A percentile compares a stretch with the other conserved stretches of the same genome.
These are phyloP conservation scores for Fusarium oxysporum DNA, from an alignment of 2,329 filamentous ascomycete species.

Conservation along the genomic window DNA sequence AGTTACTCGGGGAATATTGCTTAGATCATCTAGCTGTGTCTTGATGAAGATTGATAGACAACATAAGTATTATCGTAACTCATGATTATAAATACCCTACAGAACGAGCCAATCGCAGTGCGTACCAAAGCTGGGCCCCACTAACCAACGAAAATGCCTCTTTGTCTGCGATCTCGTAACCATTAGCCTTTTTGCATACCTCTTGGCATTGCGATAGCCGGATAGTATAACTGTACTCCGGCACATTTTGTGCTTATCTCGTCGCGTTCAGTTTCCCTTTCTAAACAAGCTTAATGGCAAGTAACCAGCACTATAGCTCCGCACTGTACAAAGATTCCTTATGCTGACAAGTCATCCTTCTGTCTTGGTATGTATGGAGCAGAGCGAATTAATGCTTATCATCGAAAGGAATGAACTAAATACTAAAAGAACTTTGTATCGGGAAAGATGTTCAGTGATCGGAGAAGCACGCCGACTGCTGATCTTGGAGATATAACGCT, in stretches of 20 bases:
- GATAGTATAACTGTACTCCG: neutral
- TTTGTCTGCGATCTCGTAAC: too few species aligned
- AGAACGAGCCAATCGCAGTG: neutral
- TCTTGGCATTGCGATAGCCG: neutral
- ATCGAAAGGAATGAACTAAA: fast-evolving
- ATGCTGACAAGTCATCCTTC: neutral
- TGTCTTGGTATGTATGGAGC: neutral
- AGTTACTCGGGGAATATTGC: too few species aligned
- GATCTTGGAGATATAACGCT: neutral
- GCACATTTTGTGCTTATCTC: neutral
- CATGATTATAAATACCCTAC: too few species aligned
- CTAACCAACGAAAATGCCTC: neutral
- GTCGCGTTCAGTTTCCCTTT: neutral
- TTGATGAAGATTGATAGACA: too few species aligned
- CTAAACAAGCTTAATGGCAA: neutral
- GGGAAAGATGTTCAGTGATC: fast-evolving
- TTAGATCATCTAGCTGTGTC: too few species aligned
- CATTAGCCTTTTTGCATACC: neutral
- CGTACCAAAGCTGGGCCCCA: neutral
- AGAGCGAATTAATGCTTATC: neutral
- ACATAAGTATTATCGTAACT: too few species aligned
- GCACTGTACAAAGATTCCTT: neutral
- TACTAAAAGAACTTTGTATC: fast-evolving
- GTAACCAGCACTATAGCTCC: neutral
- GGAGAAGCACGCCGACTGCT: neutral